Base-by-base conservation (phyloP, 257 asterid genomes). In the Capsicum pubescens region DNA sequence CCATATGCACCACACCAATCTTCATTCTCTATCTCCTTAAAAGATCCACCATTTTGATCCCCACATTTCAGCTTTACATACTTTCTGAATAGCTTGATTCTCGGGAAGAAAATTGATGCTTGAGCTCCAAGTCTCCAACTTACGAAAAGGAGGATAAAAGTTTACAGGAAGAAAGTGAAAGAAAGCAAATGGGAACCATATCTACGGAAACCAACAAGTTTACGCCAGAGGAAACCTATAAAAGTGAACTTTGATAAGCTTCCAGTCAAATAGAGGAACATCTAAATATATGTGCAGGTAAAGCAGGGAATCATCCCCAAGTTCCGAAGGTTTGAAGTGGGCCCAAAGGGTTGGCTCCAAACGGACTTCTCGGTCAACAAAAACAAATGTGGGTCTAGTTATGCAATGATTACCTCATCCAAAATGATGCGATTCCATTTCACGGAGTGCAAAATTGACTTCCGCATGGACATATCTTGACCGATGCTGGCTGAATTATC, bases 341-440 rank as follows among this genome's bases (percentile, higher is more conserved):
- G 44, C 44, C 44, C 44, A 39, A 39, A 39, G 44, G 44, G 44
- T 39, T 55, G 59, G 59, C 60, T 6, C 61, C 61, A 56, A 15
- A 14, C 19, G 8, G 9, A 56, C 61, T 56, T 56, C 61, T 59
- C 12, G 12, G 66, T 59, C 12, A 17, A n/a, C 9, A 17, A n/a
- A 17, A 17, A 59, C 66, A 59, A 57, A 58, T 59, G 66, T 68
- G 21, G 17, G 52, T 68, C 52, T 68, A 14, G 8, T 32, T 68
- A 36, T 39, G 4, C 21, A 35, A 8, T 68, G 52, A 68, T 88
- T 70, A 95, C 98, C 93, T 96, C 99, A 87, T 96, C 99, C 91
- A 96, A 88, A 79, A 96, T 88, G 80, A 96, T 84, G 16, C 99
- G 98, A 74, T 94, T 89, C 99, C 99, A 96, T 56, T 84, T 86